Evolutionary conservation across 2,329 filamentous ascomycete genomes (phyloP).

Genomic region (Fusarium lateritium): DNA sequence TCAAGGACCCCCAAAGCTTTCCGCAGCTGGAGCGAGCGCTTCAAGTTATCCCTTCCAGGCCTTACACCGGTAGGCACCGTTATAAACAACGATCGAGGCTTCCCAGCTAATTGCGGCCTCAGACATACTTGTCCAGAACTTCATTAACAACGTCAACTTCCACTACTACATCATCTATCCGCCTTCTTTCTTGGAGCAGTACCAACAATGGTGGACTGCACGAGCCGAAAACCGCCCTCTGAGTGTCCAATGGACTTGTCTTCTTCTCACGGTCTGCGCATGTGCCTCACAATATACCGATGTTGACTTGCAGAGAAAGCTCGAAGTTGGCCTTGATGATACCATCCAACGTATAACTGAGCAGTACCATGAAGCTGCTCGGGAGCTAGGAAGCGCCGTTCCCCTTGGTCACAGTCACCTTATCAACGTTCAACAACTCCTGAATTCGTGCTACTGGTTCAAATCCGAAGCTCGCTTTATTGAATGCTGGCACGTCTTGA

Average conservation of each 20-base stretch:
- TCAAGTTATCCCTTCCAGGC: conserved; percentile 52
- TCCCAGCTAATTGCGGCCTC: conserved; percentile 10
- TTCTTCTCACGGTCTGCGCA: conserved; percentile 57
- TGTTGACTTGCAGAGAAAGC: conserved; percentile 49
- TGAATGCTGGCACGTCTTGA: conserved; percentile 57
- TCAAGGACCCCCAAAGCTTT: conserved; percentile 45
- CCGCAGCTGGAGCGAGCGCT: conserved; percentile 53
- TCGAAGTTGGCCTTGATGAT: conserved; percentile 52
- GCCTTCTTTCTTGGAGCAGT: conserved; percentile 54
- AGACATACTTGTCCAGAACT: conserved; percentile 58
- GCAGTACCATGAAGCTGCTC: conserved; percentile 53
- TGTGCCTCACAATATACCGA: conserved; percentile 56
- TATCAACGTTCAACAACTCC: conserved; percentile 54
- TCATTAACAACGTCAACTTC: conserved; percentile 56
- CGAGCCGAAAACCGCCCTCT: conserved; percentile 52
- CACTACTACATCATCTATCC: conserved; percentile 59
- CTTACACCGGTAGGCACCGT: conserved; percentile 53
- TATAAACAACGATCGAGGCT: background rate
- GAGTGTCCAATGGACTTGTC: conserved; percentile 56
- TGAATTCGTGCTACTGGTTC: conserved; percentile 58
- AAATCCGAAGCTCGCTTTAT: conserved; percentile 56
- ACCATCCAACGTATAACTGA: conserved; percentile 51
- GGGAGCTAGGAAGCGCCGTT: conserved; percentile 53
- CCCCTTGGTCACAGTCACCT: conserved; percentile 54
- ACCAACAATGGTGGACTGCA: conserved; percentile 55